Base-by-base conservation (phyloP, 768 basidiomycete genomes). In the Mycena filopes region DNA sequence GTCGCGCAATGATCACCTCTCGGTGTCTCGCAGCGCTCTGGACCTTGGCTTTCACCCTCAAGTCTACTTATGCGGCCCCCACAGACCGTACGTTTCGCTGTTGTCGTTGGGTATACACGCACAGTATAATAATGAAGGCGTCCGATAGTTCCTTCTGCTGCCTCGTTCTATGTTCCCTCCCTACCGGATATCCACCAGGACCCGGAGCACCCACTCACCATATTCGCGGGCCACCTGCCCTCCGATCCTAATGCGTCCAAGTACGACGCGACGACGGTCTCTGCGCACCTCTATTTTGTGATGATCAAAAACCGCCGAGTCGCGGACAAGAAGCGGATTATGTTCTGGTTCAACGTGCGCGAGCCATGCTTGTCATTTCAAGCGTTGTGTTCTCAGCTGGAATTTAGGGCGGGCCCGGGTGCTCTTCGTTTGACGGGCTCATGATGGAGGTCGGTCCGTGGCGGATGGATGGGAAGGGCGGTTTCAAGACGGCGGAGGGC, bases 401-500 rank as follows among this genome's bases (percentile, higher is more conserved):
- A 42, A 23, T 40, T 21, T 70, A 96, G 94, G 96, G 95, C 21
- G 97, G 97, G 1, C 97, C 97, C 21, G 98, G 98, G 29, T 99
- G 98, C 76, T 98, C 96, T 0, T 95, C 94, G 1, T 98, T 99
- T 74, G 97, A 99, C 71, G 97, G 97, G 3, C 84, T 96, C 20
- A 92, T 99, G 91, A 96, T 99, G 95, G 97, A 99, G 72, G 84
- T 96, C n/a, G 97, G 97, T 0, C 96, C 97, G 5, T 97, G 95
- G 88, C 86, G 86, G 68, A 79, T 90, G 77, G 91, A 94, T 71
- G 85, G 88, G 55, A 80, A 87, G 18, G 89, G 92, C 59, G 86
- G 90, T 4, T 85, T 96, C 66, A 86, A 86, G 70, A 84, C 88
- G 21, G 81, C 87, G 11, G 90, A 95, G 67, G 95, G 96, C 28